Conservation (phyloP, 179 eudicot species). For the Amaranthus tricolor region DNA sequence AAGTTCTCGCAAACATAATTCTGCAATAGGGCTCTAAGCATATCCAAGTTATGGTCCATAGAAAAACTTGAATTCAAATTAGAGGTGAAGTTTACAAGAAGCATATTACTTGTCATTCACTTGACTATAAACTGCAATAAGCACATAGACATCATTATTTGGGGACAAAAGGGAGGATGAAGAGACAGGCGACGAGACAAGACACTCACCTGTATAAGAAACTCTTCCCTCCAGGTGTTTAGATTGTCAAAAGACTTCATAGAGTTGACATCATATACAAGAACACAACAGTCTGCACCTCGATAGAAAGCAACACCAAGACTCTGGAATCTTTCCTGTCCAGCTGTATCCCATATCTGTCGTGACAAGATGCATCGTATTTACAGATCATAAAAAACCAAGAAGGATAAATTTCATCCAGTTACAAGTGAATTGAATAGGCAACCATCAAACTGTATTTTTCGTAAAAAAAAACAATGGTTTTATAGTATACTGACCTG, state of each 20-base stretch:
- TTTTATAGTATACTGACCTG: conserved; percentile 49
- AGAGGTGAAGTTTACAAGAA: background rate
- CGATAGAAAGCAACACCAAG: conserved; percentile 60
- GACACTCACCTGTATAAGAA: conserved; percentile 42
- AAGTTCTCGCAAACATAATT: background rate
- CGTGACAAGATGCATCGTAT: background rate
- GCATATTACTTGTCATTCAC: background rate
- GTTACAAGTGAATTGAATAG: conserved; percentile 83
- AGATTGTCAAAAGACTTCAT: conserved; percentile 49
- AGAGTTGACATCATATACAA: conserved; percentile 52
- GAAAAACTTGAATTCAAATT: background rate
- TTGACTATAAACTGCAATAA: background rate
- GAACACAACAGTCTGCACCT: conserved; percentile 61
- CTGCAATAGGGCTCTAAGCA: conserved; percentile 7
- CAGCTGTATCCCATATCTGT: conserved; percentile 63
- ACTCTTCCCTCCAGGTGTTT: conserved; percentile 54
- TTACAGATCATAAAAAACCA: background rate
- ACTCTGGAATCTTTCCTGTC: conserved; percentile 59
- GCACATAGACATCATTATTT: background rate
- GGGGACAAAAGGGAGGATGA: background rate
- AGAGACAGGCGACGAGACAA: too few relatives aligned
- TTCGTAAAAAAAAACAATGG: background rate
- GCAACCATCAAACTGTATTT: conserved; percentile 87
- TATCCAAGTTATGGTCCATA: background rate
- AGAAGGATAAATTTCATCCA: background rate